Base-by-base conservation (phyloP, 176 grass and related monocot species). In the Chloris gayana region DNA sequence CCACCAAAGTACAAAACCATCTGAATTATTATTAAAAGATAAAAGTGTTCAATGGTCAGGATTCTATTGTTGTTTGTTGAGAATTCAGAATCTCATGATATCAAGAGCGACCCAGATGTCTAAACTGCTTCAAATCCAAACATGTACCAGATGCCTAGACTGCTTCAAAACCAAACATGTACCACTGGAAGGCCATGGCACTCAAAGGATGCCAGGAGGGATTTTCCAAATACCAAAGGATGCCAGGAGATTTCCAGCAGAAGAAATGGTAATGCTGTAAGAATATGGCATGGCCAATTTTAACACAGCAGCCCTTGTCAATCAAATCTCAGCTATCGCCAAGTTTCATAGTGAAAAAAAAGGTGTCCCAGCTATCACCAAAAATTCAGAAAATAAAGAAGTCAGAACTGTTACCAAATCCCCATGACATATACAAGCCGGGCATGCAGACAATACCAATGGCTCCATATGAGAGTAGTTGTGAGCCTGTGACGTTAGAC, bases 361-460 rank as follows among this genome's bases (percentile, higher is more conserved):
- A 19, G 9, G 10, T 14, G 15, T 17, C 22, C 29, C 35, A 47
- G 65, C 9, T 11, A 77, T 45, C 45, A 33, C 27, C 19, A 46
- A 27, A 77, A 42, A 32, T 30, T 46, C 15, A 19, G 15, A 54
- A 3, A 72, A 54, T 0, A 72, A 53, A 42, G 1, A 31, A 45
- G 34, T 35, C 44, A 3, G 14, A 37, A 53, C 22, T 25, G 10
- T 49, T 24, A 18, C 31, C 75, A 49, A 54, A 79, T 68, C 15
- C 0, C 6, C 15, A 77, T 22, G 15, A 44, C 27, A 7, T 73
- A 22, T 38, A 59, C 17, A 1, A 9, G 1, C 64, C 34, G 37
- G 68, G 46, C 64, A 68, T 69, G 64, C 4, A 39, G 77, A 39
- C 77, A 68, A 79, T 69, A 54, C 47, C 22, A 67, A 67, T 67